Evolutionary conservation across 2,329 filamentous ascomycete species (phyloP).

Genomic region (Trichoderma koningii): DNA sequence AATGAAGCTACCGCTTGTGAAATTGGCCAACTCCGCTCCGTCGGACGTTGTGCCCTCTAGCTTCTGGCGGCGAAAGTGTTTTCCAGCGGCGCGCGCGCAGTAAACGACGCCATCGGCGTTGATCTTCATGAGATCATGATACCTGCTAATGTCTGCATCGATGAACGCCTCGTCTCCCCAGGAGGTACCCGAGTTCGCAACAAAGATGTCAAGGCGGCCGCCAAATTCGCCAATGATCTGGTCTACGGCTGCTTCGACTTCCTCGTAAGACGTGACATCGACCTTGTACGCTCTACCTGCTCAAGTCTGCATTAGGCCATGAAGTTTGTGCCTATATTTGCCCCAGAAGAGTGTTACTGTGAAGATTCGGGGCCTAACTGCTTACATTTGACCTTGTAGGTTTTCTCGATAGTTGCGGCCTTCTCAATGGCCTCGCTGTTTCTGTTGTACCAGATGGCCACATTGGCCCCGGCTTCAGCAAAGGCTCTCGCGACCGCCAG

Average conservation of each 20-base stretch:
- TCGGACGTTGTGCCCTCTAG: slow-evolving; percentile 64
- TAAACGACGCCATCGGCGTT: slow-evolving; percentile 79
- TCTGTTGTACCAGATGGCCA: slow-evolving; percentile 11
- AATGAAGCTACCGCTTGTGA: slow-evolving; percentile 12
- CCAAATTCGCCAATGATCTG: slow-evolving; percentile 38
- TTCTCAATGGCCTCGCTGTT: slow-evolving; percentile 5
- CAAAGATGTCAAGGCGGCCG: slow-evolving; percentile 38
- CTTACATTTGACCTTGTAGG: slow-evolving; percentile 11
- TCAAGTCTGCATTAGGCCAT: background rate
- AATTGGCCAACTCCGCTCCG: background rate
- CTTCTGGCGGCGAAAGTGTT: slow-evolving; percentile 69
- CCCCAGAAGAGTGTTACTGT: background rate
- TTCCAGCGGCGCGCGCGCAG: slow-evolving; percentile 69
- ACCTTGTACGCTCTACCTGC: slow-evolving; percentile 29
- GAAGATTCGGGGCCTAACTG: background rate
- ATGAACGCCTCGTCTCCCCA: slow-evolving; percentile 28
- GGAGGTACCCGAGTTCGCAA: slow-evolving; percentile 38
- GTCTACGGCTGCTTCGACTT: slow-evolving; percentile 37
- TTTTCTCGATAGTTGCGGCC: background rate
- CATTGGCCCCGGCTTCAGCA: slow-evolving; percentile 13
- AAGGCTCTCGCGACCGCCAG: slow-evolving; percentile 5
- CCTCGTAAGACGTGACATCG: slow-evolving; percentile 28
- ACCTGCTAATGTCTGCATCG: slow-evolving; percentile 39
- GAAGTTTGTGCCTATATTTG: background rate
- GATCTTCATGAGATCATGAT: slow-evolving; percentile 46